Evolutionary conservation across 805 yeast genomes (phyloP), one percentile per base, ranked within the genome.

Genomic region (Saturnispora sekii): DNA sequence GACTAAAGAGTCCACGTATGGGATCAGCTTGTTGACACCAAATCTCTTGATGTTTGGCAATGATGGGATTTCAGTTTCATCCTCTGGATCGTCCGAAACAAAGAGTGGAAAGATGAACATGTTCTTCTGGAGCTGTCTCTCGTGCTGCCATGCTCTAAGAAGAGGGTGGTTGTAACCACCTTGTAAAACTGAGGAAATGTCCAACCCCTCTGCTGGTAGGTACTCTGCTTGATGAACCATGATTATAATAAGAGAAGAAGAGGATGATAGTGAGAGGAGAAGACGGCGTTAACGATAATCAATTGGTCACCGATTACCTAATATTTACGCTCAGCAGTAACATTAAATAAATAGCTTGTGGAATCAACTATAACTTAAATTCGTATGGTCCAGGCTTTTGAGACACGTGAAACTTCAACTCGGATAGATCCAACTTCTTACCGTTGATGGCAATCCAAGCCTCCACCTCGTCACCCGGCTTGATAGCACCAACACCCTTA

Each of bases 151-250:
- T 60, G 76, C 80, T 55, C 98, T 75, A 16, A 86, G 59, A 38
- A 90, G 70, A 1, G 96, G 94, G 57, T 89, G 95, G 63, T 85
- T 84, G 66, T 89, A 93, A 3, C 97, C 97, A 48, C 97, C 96
- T 50, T 93, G 90, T 36, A 93, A 70, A 35, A 93, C 68, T 6
- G 95, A 84, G 11, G 87, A 72, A 49, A 86, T 76, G 32, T 72
- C 68, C 1, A 89, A 76, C 31, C 74, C 75, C 18, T 71, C 68
- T 1, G 69, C 65, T 14, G 77, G 75, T 43, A 83, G 66, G 56
- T 74, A 88, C 58, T 83, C 79, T 5, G 96, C 94, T 35, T 69
- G 68, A 60, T 85, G 95, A 29, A 48, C 44, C 52, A 21, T 21
- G 26, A 21, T 21, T 6, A 21, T 32, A 32, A 10, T 32, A 32